phyloP scores from a whole-genome alignment of 148 eudicot genomes.

The Cornus controversa region DNA sequence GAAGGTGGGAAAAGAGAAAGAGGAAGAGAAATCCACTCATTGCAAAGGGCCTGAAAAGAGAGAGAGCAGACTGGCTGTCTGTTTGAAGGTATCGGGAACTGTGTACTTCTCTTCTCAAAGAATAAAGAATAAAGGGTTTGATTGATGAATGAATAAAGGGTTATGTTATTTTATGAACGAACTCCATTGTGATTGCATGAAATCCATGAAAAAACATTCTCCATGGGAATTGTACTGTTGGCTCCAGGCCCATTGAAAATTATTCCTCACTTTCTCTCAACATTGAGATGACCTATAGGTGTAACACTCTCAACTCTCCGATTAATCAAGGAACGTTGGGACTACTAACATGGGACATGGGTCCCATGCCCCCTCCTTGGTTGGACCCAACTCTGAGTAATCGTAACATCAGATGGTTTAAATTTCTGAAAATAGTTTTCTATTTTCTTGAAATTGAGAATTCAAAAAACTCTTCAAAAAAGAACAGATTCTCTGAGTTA shows the following conservation, averaged over 20 bases:
- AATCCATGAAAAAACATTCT: background rate
- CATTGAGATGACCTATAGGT: no score
- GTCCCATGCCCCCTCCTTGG: no score
- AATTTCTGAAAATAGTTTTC: no score
- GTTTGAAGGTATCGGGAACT: conserved; percentile 61
- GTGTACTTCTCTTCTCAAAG: conserved; percentile 21
- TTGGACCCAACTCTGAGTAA: no score
- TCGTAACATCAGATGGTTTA: no score
- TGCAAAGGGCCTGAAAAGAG: conserved; percentile 47
- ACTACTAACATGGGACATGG: no score
- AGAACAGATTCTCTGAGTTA: no score
- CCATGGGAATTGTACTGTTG: background rate
- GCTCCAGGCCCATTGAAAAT: background rate
- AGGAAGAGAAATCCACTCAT: conserved; percentile 26
- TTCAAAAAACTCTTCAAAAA: no score
- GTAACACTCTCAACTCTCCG: no score
- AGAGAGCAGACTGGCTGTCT: conserved; percentile 60
- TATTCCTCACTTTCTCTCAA: no score
- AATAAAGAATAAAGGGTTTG: conserved; percentile 43
- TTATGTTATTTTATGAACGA: background rate
- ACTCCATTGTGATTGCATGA: background rate
- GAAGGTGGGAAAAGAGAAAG: conserved; percentile 18
- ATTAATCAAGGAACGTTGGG: no score
- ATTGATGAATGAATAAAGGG: conserved; percentile 15
- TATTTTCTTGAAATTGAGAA: no score